phyloP scores from a whole-genome alignment of 2,329 filamentous ascomycete species.

The Lachnellula cervina region DNA sequence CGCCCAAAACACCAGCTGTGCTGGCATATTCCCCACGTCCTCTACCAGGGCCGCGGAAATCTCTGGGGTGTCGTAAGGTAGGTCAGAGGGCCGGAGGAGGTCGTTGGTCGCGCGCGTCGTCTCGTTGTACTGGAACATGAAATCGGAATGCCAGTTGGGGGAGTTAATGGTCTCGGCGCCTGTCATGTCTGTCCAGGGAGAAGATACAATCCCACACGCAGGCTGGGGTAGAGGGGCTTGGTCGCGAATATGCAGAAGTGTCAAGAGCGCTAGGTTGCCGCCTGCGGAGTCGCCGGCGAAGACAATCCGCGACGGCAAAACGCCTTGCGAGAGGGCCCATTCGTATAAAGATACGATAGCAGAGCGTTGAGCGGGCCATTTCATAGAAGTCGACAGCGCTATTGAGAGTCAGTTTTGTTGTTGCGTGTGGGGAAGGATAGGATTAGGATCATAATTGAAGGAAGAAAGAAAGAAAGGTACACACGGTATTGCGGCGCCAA shows the following conservation, averaged over 20 bases:
- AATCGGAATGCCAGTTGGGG: background rate
- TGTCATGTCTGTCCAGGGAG: background rate
- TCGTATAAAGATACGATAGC: background rate
- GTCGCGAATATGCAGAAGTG: background rate
- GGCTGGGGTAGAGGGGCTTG: background rate
- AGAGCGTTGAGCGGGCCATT: background rate
- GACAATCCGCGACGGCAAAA: background rate
- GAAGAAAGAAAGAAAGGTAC: background rate
- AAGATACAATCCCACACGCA: background rate
- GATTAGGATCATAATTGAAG: background rate
- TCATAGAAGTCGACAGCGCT: background rate
- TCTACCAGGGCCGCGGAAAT: background rate
- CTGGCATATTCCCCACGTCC: background rate
- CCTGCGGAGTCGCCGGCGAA: slow-evolving; percentile 4
- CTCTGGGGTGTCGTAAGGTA: slow-evolving; percentile 1
- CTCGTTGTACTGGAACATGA: background rate
- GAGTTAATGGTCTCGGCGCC: background rate
- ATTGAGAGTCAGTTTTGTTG: background rate
- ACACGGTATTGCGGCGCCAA: background rate
- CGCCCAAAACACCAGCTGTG: background rate
- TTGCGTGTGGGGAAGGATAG: too few relatives aligned
- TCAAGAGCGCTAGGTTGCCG: background rate
- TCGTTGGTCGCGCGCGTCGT: background rate
- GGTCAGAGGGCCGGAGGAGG: background rate
- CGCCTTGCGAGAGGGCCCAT: background rate